These are phyloP conservation scores for Platismatia glauca DNA, from an alignment of 495 filamentous ascomycete genomes.

Conservation along the genomic window DNA sequence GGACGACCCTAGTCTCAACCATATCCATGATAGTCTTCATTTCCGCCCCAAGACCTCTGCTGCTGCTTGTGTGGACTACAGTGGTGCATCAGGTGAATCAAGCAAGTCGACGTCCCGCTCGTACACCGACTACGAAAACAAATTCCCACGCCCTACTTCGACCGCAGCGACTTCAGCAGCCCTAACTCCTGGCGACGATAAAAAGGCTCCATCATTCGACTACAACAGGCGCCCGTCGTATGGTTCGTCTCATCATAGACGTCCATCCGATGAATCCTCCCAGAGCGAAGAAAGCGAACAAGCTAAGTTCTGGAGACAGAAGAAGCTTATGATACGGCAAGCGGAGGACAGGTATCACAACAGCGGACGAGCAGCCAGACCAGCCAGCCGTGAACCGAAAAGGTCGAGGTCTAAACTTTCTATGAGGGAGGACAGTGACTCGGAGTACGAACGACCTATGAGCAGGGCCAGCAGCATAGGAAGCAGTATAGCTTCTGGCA, in stretches of 20 bases:
- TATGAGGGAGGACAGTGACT: constrained; percentile 5
- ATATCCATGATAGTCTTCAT: constrained; percentile 14
- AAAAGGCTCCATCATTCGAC: constrained; percentile 5
- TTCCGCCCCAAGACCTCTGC: constrained; percentile 22
- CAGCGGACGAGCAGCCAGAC: constrained; percentile 18
- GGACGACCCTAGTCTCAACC: constrained; percentile 13
- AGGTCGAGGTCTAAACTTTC: constrained; percentile 5
- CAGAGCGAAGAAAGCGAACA: constrained; percentile 12
- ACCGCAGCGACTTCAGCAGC: constrained; percentile 23
- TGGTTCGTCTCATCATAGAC: constrained; percentile 6
- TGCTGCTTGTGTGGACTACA: constrained; percentile 21
- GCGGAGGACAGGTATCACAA: constrained; percentile 19
- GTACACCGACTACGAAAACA: constrained; percentile 23
- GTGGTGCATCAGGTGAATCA: constrained; percentile 17
- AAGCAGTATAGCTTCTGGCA: constrained; percentile 19
- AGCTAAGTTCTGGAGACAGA: constrained; percentile 21
- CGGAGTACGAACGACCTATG: constrained; percentile 7
- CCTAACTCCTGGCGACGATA: constrained; percentile 21
- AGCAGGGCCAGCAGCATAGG: constrained; percentile 19
- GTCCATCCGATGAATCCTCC: constrained; percentile 4
- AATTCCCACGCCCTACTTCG: constrained; percentile 17
- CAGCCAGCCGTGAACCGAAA: constrained; percentile 13
- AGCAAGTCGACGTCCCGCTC: constrained; percentile 25
- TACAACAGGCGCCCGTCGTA: constrained; percentile 9
- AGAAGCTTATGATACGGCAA: constrained; percentile 16